Evolutionary conservation across 2,329 filamentous ascomycete genomes (phyloP), one percentile per base, ranked within the genome.

Genomic region (Colletotrichum noveboracense): DNA sequence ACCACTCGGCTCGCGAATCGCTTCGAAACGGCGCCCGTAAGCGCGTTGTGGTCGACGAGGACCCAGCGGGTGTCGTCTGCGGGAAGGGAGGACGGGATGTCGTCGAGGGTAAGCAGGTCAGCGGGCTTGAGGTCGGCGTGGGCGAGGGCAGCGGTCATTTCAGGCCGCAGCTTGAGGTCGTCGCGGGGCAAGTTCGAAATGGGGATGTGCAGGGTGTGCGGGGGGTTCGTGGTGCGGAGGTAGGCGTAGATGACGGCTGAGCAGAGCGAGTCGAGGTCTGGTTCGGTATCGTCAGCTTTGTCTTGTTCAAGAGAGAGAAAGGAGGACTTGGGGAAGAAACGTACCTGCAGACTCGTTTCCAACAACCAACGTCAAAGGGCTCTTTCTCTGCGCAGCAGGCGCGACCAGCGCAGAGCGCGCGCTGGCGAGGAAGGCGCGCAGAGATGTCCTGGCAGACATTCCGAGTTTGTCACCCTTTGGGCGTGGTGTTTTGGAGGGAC

Each of bases 221-320:
- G 87, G 6, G 90, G 85, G 6, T 88, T 82, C 80, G 92, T 89
- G 38, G 91, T 93, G 77, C 92, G 91, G 48, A 96, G 86, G 83
- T 96, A 97, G 72, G 95, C 94, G 75, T 94, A 91, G 30, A 96
- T 84, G 21, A 97, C 85, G 30, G 94, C 91, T 32, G 92, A 93
- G 83, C 93, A 94, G 78, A 97, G 90, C 3, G 94, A 96, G 85
- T 97, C 95, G 70, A 97, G 92, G 79, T 97, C 95, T 94, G 74
- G 10, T 7, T 7, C n/a, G n/a, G 10, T 7, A 48, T 7, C 8
- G n/a, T 48, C 6, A 48, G 43, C 12, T 21, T 48, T 13, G 43
- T 21, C 43, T 48, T 3, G 14, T 26, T 24, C 12, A 21, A 21
- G 48, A 4, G 26, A 3, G 7, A 18, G 7, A 34, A n/a, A 55